Conservation (phyloP, 2,329 filamentous ascomycete species). For the Harringtonia lauricola region DNA sequence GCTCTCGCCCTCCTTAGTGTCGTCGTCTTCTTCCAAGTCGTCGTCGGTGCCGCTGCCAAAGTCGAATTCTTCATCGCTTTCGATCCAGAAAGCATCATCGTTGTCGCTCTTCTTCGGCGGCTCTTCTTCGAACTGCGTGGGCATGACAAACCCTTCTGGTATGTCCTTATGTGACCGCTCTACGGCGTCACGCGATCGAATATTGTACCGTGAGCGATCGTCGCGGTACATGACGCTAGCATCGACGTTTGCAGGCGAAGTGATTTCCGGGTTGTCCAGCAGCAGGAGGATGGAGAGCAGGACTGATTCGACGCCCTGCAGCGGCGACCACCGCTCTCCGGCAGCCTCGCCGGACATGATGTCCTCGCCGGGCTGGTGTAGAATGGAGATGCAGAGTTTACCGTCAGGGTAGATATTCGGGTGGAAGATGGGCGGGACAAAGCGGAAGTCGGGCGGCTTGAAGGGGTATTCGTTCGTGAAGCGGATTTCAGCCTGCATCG, state of each 20-base stretch:
- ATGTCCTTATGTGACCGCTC: conserved; percentile 68
- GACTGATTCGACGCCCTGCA: conserved; percentile 90
- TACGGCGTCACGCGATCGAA: conserved; percentile 57
- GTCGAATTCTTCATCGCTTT: conserved; percentile 65
- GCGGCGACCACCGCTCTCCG: conserved; percentile 86
- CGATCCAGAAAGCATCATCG: conserved; percentile 75
- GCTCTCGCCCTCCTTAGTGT: conserved; percentile 44
- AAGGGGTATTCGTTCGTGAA: conserved; percentile 88
- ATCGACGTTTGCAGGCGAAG: conserved; percentile 89
- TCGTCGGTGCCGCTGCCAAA: conserved; percentile 62
- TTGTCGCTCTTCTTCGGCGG: conserved; percentile 53
- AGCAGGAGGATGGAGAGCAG: conserved; percentile 85
- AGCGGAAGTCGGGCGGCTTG: conserved; percentile 79
- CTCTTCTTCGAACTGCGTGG: conserved; percentile 54
- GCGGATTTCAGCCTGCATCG: conserved; percentile 60
- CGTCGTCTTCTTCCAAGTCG: conserved; percentile 47
- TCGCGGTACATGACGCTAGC: conserved; percentile 80
- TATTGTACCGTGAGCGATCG: conserved; percentile 56
- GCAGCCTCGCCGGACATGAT: conserved; percentile 84
- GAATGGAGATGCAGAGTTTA: conserved; percentile 89
- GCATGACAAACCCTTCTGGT: conserved; percentile 71
- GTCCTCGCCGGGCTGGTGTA: conserved; percentile 86
- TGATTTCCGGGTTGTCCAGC: conserved; percentile 88
- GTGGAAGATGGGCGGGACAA: conserved; percentile 69
- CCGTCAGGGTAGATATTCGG: conserved; percentile 91